Base-by-base conservation (phyloP, 225 moss, liverwort and hornwort genomes). In the Polytrichum commune region DNA sequence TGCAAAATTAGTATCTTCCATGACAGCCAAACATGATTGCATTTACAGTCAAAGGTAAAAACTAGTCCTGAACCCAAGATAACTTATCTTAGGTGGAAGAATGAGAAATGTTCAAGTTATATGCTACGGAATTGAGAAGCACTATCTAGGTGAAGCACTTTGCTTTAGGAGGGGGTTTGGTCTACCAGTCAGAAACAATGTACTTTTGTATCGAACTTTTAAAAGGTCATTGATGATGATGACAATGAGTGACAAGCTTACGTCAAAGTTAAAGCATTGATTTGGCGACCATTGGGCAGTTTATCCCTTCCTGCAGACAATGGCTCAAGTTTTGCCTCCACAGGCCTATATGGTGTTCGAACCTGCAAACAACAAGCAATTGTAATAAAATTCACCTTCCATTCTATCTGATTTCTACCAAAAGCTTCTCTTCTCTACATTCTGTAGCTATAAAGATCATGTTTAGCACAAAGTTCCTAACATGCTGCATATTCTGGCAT, bases 281-380 rank as follows among this genome's bases (percentile, higher is more conserved):
- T 97, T 75, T 97, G 97, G 58, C 94, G 88, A 58, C 97, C 94
- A 77, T 91, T 90, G 26, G 97, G 81, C 64, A 97, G 74, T 72
- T 91, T 94, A 79, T 97, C 97, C 73, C 97, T 89, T 53, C 83
- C 86, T 76, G 97, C 91, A 77, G 97, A 94, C 65, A 97, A 87
- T 68, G 97, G 90, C 70, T 86, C 97, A 33, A 97, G 67, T 71
- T 89, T 94, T 65, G 86, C 83, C 66, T 97, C 97, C 27, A 91
- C 91, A 55, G 97, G 92, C 67, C 94, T 89, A 80, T 88, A 88
- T 33, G 97, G 90, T 33, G 85, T 76, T 68, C 92, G 86, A 68
- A 97, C 86, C 96, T 97, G 89, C 23, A 76, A 69, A 83, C 29
- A 24, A 20, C 71, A 71, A 64, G 29, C 25, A 26, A 58, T 19